Evolutionary conservation across 1,284 basidiomycete species (phyloP), one percentile per base, ranked within the genome.

Genomic region (Mycena sp.): DNA sequence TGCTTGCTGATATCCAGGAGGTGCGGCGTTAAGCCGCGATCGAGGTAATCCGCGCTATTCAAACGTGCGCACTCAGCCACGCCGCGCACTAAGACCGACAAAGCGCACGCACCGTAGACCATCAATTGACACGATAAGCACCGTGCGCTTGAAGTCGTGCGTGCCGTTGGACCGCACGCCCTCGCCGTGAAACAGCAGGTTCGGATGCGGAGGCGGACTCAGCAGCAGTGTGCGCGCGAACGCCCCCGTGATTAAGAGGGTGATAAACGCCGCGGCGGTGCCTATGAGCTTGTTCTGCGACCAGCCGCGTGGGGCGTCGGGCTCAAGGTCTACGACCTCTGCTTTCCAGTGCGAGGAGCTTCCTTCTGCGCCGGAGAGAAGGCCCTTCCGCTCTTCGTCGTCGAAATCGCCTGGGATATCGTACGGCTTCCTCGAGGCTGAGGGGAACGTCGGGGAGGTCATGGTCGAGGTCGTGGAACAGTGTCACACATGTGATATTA

Each of bases 121-220:
- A 73, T 96, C 94, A 43, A 96, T 92, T 30, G 93, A 95, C 23
- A 96, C 87, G 51, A 96, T 84, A 23, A 96, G 74, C 16, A 95
- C 92, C 0, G 93, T 96, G 68, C 87, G 83, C 78, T 84, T 89
- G 78, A 91, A 94, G 32, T 87, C 81, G 69, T 93, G 89, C 0
- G 92, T 95, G 53, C 92, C 91, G 71, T 95, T 92, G 12, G 85
- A 88, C 57, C 80, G 77, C 38, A 87, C 69, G 28, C 75, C 74
- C 46, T 77, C 71, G 30, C 79, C 79, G 53, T 77, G 74, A 68
- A 81, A 81, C 51, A 74, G 71, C 14, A 74, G 51, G 53, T 73
- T 72, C 12, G 73, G 76, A 38, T 72, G 69, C 7, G 69, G 53
- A 3, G 67, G 48, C 23, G 71, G 69, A 12, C 67, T 61, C 28